phyloP scores from a whole-genome alignment of 2,329 filamentous ascomycete species.

The Apiospora malaysiana region DNA sequence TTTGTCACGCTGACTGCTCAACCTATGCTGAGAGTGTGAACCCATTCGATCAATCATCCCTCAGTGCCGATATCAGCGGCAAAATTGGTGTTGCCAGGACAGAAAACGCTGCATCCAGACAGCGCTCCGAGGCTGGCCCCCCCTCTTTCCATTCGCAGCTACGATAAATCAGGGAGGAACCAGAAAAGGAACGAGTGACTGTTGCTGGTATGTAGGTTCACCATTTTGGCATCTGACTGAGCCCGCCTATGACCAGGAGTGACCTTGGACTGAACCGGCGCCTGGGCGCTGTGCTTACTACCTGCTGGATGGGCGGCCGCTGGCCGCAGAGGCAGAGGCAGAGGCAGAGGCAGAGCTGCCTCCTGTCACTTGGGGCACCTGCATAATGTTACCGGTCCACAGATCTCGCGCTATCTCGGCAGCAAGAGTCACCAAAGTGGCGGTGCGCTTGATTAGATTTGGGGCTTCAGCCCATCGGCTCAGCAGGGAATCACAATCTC shows the following conservation, averaged over 20 bases:
- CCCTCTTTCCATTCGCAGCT: conserved; percentile 1
- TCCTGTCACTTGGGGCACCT: background rate
- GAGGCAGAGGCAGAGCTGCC: background rate
- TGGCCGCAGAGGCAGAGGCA: background rate
- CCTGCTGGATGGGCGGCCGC: background rate
- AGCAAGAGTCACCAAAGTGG: background rate
- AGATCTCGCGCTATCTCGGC: conserved; percentile 6
- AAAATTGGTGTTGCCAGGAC: background rate
- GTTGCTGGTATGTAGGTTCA: background rate
- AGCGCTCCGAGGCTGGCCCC: background rate
- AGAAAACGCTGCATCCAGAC: background rate
- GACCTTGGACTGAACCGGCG: background rate
- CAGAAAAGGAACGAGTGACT: background rate
- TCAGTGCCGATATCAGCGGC: background rate
- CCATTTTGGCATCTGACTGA: background rate
- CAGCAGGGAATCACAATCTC: background rate
- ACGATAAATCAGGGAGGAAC: background rate
- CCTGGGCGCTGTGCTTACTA: background rate
- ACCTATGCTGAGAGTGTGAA: background rate
- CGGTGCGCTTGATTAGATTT: background rate
- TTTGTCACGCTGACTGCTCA: background rate
- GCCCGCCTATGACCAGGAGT: background rate
- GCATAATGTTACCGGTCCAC: conserved; percentile 5
- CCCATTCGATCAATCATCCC: background rate
- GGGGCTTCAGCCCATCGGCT: conserved; percentile 3